Base-by-base conservation (phyloP, 495 filamentous ascomycete genomes). In the Aeminium ludgeri region DNA sequence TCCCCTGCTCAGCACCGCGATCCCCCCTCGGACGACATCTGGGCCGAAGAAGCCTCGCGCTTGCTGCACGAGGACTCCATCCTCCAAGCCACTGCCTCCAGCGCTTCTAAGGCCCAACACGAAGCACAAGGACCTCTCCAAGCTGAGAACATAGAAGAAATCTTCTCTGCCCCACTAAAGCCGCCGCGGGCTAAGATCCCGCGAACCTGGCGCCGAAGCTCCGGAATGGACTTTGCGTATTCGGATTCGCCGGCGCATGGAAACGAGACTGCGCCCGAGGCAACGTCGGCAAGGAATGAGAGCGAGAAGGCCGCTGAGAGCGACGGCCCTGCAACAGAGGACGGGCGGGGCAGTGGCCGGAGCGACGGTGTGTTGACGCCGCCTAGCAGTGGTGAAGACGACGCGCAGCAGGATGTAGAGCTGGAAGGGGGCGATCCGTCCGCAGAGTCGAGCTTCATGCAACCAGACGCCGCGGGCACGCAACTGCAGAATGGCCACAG, bases 1-100 rank as follows among this genome's bases (percentile, higher is more conserved):
- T n/a, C n/a, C n/a, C n/a, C n/a, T n/a, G n/a, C n/a, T n/a, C n/a
- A n/a, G n/a, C n/a, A n/a, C n/a, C n/a, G n/a, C n/a, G n/a, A n/a
- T n/a, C n/a, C n/a, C n/a, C n/a, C n/a, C n/a, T n/a, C n/a, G n/a
- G n/a, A n/a, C n/a, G n/a, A n/a, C 8, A 58, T 64, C 12, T 65
- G 64, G 59, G 53, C 60, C 50, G 59, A 59, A 40, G 61, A 64
- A 51, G 61, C 62, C 4, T 62, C 58, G 37, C 34, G 56, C 36
- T 59, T 52, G 17, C 49, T 55, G 4, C 46, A 57, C 20, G 45
- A 49, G 39, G 47, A 55, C n/a, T 3, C 8, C 8, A n/a, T n/a
- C n/a, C n/a, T n/a, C n/a, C n/a, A n/a, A n/a, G n/a, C n/a, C n/a
- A n/a, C n/a, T n/a, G n/a, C n/a, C n/a, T n/a, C n/a, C n/a, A n/a